These are phyloP conservation scores for Lasiodiplodia gonubiensis DNA, from an alignment of 2,329 filamentous ascomycete genomes.

Conservation along the genomic window DNA sequence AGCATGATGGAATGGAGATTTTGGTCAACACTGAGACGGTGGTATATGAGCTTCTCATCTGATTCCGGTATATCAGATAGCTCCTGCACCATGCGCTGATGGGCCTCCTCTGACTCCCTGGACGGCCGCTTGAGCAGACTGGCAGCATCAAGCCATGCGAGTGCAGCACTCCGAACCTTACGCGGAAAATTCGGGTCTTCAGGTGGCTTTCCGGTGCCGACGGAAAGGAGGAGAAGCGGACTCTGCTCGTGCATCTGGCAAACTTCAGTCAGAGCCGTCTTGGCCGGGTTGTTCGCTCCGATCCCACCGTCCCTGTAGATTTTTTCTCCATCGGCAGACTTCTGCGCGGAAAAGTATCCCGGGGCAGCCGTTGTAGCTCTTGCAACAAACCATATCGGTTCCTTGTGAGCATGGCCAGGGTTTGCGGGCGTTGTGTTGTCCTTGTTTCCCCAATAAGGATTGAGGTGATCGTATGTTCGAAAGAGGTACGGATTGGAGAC, in stretches of 20 bases:
- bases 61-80: not conserved
- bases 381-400: conserved; percentile 30
- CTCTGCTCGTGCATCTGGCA: conserved; percentile 31
- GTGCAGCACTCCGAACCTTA: no score
- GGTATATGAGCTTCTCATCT: not conserved
- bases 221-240: conserved; percentile 30
- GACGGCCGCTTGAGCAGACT: not conserved
- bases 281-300: conserved; percentile 32
- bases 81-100: not conserved
- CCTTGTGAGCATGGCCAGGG: conserved; percentile 28
- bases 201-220: conserved; percentile 30
- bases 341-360: conserved; percentile 29
- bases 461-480: no score
- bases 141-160: not conserved
- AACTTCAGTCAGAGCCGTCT: conserved; percentile 30
- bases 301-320: conserved; percentile 32
- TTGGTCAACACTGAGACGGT: not conserved
- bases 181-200: not conserved
- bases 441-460: no score
- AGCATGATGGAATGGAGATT: not conserved
- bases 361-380: conserved; percentile 33
- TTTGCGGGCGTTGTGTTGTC: not conserved
- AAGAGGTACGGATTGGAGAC: no score
- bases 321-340: not conserved
- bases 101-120: not conserved